Evolutionary conservation across 2,329 filamentous ascomycete species (phyloP), one percentile per base, ranked within the genome.

Genomic region (Pyricularia grisea): DNA sequence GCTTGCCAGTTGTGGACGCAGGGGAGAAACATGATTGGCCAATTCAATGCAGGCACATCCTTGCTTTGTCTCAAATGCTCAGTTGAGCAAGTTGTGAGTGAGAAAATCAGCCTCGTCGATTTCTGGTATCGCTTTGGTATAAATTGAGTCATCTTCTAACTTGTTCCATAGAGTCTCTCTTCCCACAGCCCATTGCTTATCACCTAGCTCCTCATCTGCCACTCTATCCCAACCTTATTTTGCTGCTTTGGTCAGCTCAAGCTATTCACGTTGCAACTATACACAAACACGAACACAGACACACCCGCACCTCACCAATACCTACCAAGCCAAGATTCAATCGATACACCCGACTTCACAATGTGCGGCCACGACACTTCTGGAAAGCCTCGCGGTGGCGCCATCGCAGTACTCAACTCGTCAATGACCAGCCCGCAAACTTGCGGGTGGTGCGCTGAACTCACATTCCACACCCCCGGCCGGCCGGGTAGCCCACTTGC

Each of bases 321-420:
- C n/a, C n/a, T n/a, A n/a, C n/a, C n/a, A n/a, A n/a, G n/a, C n/a
- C n/a, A n/a, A n/a, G n/a, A n/a, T n/a, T 27, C 27, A 31, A 14
- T 20, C 17, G 2, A 10, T 11, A 9, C 14, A 4, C 11, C n/a
- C 12, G 3, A 23, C n/a, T 27, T 9, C n/a, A 23, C 30, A 27
- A 68, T 68, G 58, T 68, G 67, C 23, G 67, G 67, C 7, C 67
- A 58, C 17, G 67, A 68, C 55, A 27, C 30, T 17, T 68, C 67
- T 2, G 36, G 10, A 12, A 68, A 64, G 58, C 67, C 67, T 33
- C 67, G 67, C 7, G 67, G 58, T 14, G 67, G 67, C 1, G 58
- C 67, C 17, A 25, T 68, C 20, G 67, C 33, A 7, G 58, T 60
- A 2, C 58, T 68, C 23, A 42, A 25, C 7, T 25, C n/a, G 9